Percentiles rank a stretch among this genome's conserved stretches.
These are phyloP conservation scores for Ligustrum vulgare DNA, from an alignment of 257 asterid genomes.

Conservation along the genomic window DNA sequence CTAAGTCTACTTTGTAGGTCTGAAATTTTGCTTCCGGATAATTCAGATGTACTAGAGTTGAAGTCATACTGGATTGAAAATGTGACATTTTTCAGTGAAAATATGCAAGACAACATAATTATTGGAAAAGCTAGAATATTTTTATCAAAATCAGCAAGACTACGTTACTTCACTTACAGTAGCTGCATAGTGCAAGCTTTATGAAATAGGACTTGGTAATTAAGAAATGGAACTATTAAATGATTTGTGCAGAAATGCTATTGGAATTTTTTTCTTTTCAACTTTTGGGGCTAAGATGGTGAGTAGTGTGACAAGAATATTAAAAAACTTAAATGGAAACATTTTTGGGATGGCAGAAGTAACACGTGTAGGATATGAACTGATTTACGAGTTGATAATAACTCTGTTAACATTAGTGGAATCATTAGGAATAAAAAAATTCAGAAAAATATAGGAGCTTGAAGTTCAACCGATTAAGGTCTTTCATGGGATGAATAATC, in stretches of 20 bases:
- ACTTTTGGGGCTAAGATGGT: background rate
- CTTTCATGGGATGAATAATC: slow-evolving; percentile 8
- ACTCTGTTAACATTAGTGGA: background rate
- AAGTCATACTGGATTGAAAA: background rate
- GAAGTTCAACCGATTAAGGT: background rate
- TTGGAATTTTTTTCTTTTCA: background rate
- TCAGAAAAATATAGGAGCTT: slow-evolving; percentile 1
- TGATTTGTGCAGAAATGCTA: background rate
- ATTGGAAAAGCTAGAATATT: background rate
- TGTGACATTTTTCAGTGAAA: background rate
- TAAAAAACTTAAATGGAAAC: background rate
- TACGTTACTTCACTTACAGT: background rate
- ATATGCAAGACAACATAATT: background rate
- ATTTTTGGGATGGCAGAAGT: background rate
- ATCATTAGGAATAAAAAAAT: background rate
- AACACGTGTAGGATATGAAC: background rate
- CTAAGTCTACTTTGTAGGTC: background rate
- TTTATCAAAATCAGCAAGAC: background rate
- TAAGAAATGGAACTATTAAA: background rate
- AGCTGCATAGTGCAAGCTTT: background rate
- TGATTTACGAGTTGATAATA: background rate
- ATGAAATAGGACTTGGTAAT: background rate
- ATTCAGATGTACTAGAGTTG: slow-evolving; percentile 1
- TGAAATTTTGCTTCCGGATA: background rate
- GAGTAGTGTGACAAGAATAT: background rate